phyloP scores from a whole-genome alignment of 331 rosid genomes.

The Prunus yedoensis region DNA sequence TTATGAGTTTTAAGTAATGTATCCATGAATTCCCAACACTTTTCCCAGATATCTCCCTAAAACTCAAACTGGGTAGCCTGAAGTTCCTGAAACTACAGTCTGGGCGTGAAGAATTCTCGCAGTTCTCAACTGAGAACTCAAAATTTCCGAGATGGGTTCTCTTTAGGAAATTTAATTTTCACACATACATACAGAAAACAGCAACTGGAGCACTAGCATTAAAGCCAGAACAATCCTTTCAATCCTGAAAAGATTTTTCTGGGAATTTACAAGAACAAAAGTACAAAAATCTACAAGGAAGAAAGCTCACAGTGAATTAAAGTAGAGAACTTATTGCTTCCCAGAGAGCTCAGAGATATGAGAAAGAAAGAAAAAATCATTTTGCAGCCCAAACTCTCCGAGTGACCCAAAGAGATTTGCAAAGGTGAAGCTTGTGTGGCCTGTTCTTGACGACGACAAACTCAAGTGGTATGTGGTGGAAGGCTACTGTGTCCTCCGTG shows the following conservation, averaged over 20 bases:
- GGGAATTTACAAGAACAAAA: neutral
- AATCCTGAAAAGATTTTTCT: neutral
- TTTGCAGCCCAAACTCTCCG: conserved; percentile 8
- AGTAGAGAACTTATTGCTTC: conserved; percentile 29
- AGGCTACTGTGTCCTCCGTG: neutral
- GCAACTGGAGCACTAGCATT: neutral
- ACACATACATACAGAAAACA: neutral
- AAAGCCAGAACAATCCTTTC: neutral
- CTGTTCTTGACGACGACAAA: conserved; percentile 29
- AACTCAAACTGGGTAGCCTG: conserved; percentile 24
- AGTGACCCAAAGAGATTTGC: conserved; percentile 2
- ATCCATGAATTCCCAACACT: conserved; percentile 50
- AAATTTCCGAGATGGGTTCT: conserved; percentile 21
- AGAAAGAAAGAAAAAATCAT: conserved; percentile 26
- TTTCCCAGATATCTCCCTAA: too few species aligned
- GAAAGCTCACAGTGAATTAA: conserved; percentile 12
- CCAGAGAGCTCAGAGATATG: conserved; percentile 31
- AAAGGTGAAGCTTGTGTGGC: conserved; percentile 59
- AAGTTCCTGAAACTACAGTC: conserved; percentile 28
- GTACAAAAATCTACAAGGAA: neutral
- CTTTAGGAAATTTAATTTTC: conserved; percentile 2
- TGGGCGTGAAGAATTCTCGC: neutral
- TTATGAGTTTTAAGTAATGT: conserved; percentile 88
- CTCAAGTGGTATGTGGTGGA: neutral
- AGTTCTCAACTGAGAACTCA: conserved; percentile 1